phyloP scores from a whole-genome alignment of 352 stramenopile genomes.

The Pseudoperonospora humuli region DNA sequence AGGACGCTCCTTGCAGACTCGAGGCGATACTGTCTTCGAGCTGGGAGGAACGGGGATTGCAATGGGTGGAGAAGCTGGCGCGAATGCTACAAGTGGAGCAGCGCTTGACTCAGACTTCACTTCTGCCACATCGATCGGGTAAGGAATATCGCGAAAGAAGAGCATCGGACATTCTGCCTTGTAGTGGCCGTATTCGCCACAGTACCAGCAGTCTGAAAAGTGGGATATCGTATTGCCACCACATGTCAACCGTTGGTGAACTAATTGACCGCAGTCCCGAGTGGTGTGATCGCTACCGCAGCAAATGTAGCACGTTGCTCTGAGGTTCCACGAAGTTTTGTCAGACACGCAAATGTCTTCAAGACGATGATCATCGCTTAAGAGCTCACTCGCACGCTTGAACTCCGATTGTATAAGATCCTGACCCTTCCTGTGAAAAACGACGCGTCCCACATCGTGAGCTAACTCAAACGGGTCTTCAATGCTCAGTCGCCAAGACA shows the following conservation, averaged over 20 bases:
- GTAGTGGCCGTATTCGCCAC: slow-evolving; percentile 58
- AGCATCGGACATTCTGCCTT: slow-evolving; percentile 70
- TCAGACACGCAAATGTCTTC: slow-evolving; percentile 47
- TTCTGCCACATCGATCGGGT: slow-evolving; percentile 19
- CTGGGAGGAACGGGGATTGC: slow-evolving; percentile 8
- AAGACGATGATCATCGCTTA: slow-evolving; percentile 36
- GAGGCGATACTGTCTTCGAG: slow-evolving; percentile 11
- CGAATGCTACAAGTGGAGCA: slow-evolving; percentile 4
- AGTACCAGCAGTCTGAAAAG: slow-evolving; percentile 72
- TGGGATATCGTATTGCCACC: slow-evolving; percentile 12
- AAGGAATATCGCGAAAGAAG: slow-evolving; percentile 44
- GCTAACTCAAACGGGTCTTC: slow-evolving; percentile 82
- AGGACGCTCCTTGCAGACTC: slow-evolving; percentile 13
- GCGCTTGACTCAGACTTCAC: slow-evolving; percentile 2
- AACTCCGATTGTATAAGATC: slow-evolving; percentile 56
- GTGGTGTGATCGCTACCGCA: slow-evolving; percentile 36
- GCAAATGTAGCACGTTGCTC: slow-evolving; percentile 64
- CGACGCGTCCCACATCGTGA: slow-evolving; percentile 70
- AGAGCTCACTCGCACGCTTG: slow-evolving; percentile 43
- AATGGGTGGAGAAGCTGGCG: slow-evolving; percentile 13
- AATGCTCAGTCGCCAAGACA: slow-evolving; percentile 76
- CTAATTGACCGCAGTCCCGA: slow-evolving; percentile 45
- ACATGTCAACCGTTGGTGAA: slow-evolving; percentile 10
- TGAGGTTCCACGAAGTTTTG: slow-evolving; percentile 38
- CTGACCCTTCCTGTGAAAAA: slow-evolving; percentile 67